A percentile compares a stretch with the other conserved stretches of the same genome.
These are phyloP conservation scores for Epichloe aotearoae DNA, from an alignment of 2,329 filamentous ascomycete genomes.

Conservation along the genomic window DNA sequence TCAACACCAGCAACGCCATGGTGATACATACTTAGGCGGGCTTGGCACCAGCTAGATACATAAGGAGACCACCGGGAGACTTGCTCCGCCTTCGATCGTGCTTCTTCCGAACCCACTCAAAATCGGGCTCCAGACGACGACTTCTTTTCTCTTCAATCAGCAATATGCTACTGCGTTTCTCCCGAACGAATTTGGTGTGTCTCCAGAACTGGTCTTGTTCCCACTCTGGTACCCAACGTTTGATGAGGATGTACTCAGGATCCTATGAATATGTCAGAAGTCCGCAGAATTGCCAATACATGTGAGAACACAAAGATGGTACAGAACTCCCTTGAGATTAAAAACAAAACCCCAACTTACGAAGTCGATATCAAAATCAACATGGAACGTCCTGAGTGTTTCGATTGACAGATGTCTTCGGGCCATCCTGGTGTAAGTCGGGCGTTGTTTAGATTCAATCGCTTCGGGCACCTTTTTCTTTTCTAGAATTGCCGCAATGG, in stretches of 20 bases:
- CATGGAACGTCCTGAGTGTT: constrained; percentile 39
- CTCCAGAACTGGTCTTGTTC: constrained; percentile 61
- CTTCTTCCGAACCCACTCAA: constrained; percentile 47
- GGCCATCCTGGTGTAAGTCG: constrained; percentile 52
- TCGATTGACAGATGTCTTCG: constrained; percentile 48
- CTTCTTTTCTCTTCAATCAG: constrained; percentile 34
- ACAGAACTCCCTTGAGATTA: too few species aligned
- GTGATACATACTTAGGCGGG: background rate
- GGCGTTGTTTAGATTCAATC: constrained; percentile 19
- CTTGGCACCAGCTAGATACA: constrained; percentile 41
- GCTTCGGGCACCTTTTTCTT: constrained; percentile 35
- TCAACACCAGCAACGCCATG: too few species aligned
- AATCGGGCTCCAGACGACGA: constrained; percentile 31
- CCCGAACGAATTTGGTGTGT: constrained; percentile 53
- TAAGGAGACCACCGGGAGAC: constrained; percentile 37
- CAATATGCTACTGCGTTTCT: constrained; percentile 34
- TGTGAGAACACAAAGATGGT: too few species aligned
- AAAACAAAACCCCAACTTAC: constrained; percentile 24
- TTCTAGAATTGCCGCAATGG: constrained; percentile 45
- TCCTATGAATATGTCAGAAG: constrained; percentile 29
- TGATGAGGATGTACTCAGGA: constrained; percentile 58
- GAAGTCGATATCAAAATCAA: constrained; percentile 44
- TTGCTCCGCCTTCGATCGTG: constrained; percentile 38
- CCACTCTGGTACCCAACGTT: constrained; percentile 56
- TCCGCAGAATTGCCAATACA: background rate